Conservation (phyloP, 2,329 filamentous ascomycete genomes). For the Penicillium decumbens region DNA sequence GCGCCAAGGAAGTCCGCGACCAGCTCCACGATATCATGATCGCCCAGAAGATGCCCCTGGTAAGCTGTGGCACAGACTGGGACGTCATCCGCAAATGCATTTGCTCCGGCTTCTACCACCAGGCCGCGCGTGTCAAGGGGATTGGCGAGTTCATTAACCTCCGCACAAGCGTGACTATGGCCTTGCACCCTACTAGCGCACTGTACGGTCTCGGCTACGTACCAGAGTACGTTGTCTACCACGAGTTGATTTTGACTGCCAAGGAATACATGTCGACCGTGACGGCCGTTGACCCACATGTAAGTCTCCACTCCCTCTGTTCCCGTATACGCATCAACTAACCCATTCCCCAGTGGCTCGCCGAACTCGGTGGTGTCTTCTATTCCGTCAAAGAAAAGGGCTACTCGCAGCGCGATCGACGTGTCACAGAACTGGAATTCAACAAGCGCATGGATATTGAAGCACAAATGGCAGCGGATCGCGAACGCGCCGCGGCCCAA, state of each 20-base stretch:
- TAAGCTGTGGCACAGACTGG: slow-evolving; percentile 93
- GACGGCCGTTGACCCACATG: slow-evolving; percentile 86
- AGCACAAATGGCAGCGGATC: slow-evolving; percentile 83
- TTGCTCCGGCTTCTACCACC: slow-evolving; percentile 96
- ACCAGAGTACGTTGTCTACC: slow-evolving; percentile 95
- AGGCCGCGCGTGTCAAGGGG: slow-evolving; percentile 91
- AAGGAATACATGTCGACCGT: slow-evolving; percentile 99
- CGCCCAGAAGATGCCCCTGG: slow-evolving; percentile 81
- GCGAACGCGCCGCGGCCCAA: slow-evolving; percentile 50
- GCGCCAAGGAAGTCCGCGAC: slow-evolving; percentile 89
- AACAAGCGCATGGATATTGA: slow-evolving; percentile 92
- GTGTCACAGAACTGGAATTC: slow-evolving; percentile 85
- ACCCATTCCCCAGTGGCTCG: slow-evolving; percentile 62
- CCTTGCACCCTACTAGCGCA: slow-evolving; percentile 88
- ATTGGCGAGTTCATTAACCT: slow-evolving; percentile 97
- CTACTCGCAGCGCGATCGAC: slow-evolving; percentile 79
- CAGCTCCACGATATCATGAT: slow-evolving; percentile 93
- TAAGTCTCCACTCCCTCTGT: slow-evolving; percentile 27
- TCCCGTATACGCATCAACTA: background rate
- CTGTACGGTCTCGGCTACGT: slow-evolving; percentile 90
- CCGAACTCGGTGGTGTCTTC: slow-evolving; percentile 92
- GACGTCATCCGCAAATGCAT: slow-evolving; percentile 94
- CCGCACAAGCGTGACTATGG: slow-evolving; percentile 86
- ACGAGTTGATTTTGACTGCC: slow-evolving; percentile 92
- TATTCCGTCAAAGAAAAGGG: slow-evolving; percentile 98